Conservation (phyloP, 1,139 yeast species). For the Lodderomyces orthopsilosis region DNA sequence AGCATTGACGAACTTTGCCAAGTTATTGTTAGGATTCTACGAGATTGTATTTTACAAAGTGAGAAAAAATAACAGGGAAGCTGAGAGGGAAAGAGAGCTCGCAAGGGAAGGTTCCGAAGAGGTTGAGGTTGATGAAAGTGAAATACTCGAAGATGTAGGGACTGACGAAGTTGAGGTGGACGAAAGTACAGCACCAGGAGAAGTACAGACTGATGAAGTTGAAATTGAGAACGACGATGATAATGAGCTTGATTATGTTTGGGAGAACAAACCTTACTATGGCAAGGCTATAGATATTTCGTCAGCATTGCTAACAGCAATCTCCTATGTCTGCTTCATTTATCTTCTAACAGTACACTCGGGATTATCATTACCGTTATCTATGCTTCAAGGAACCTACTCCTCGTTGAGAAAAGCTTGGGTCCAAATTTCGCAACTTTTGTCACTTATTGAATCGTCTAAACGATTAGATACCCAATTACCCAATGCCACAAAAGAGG, state of each 20-base stretch:
- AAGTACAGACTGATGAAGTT: conserved; percentile 14
- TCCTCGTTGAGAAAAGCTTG: conserved; percentile 49
- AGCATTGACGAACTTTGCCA: conserved; percentile 45
- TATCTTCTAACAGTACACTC: conserved; percentile 46
- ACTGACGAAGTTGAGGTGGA: conserved; percentile 35
- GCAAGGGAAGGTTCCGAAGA: conserved; percentile 7
- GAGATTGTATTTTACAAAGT: conserved; percentile 45
- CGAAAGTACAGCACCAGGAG: no score
- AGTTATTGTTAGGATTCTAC: conserved; percentile 51
- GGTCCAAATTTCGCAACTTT: conserved; percentile 50
- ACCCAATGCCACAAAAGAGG: conserved; percentile 57
- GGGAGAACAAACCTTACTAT: conserved; percentile 72
- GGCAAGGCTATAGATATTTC: conserved; percentile 57
- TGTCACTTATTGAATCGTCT: conserved; percentile 58
- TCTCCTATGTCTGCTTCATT: conserved; percentile 32
- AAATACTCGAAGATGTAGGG: conserved; percentile 48
- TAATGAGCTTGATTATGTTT: conserved; percentile 54
- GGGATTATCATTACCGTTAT: conserved; percentile 60
- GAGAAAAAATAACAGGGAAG: conserved; percentile 8
- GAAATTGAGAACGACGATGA: conserved; percentile 24
- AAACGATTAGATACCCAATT: conserved; percentile 65
- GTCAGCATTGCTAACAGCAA: conserved; percentile 41
- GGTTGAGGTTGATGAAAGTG: conserved; percentile 13
- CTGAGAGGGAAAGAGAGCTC: conserved; percentile 8
- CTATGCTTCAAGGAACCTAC: conserved; percentile 66